phyloP scores from a whole-genome alignment of 2,329 filamentous ascomycete species.

The Hypoxylon sp. region DNA sequence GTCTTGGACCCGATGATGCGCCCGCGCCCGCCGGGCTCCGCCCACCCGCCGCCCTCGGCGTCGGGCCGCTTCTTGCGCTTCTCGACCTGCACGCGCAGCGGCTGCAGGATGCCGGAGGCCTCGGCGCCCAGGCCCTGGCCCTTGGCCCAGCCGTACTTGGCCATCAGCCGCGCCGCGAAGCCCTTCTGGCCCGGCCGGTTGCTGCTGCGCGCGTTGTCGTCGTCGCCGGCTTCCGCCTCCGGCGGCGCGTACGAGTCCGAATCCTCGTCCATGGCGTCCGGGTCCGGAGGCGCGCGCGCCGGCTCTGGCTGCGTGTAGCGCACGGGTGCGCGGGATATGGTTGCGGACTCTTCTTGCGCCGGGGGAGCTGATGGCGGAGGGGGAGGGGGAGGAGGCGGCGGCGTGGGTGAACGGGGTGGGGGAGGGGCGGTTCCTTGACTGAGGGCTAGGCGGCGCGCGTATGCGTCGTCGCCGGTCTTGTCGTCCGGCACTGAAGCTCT shows the following conservation, averaged over 20 bases:
- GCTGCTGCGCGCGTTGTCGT: slow-evolving; percentile 51
- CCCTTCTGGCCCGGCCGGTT: slow-evolving; percentile 79
- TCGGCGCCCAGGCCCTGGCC: slow-evolving; percentile 87
- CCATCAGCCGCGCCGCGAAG: slow-evolving; percentile 88
- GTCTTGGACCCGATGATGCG: slow-evolving; percentile 79
- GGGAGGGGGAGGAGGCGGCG: slow-evolving; percentile 47
- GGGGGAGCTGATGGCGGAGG: slow-evolving; percentile 51
- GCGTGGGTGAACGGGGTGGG: slow-evolving; percentile 37
- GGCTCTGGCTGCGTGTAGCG: slow-evolving; percentile 68
- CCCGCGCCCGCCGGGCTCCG: slow-evolving; percentile 71
- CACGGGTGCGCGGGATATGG: slow-evolving; percentile 80
- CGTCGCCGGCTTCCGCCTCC: slow-evolving; percentile 15
- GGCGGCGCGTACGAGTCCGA: slow-evolving; percentile 45
- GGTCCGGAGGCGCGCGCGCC: slow-evolving; percentile 49
- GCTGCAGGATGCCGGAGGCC: slow-evolving; percentile 82
- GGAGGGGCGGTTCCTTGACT: slow-evolving; percentile 52
- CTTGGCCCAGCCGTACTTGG: slow-evolving; percentile 92
- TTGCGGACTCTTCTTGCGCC: slow-evolving; percentile 55
- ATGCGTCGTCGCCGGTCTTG: slow-evolving; percentile 73
- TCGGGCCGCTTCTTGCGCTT: slow-evolving; percentile 83
- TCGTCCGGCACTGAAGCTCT: slow-evolving; percentile 61
- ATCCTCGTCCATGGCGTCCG: slow-evolving; percentile 50
- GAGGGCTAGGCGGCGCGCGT: slow-evolving; percentile 67
- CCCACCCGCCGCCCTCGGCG: slow-evolving; percentile 80
- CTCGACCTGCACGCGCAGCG: slow-evolving; percentile 83